phyloP scores from a whole-genome alignment of 768 basidiomycete genomes.

The Leucocoprinus sp. region DNA sequence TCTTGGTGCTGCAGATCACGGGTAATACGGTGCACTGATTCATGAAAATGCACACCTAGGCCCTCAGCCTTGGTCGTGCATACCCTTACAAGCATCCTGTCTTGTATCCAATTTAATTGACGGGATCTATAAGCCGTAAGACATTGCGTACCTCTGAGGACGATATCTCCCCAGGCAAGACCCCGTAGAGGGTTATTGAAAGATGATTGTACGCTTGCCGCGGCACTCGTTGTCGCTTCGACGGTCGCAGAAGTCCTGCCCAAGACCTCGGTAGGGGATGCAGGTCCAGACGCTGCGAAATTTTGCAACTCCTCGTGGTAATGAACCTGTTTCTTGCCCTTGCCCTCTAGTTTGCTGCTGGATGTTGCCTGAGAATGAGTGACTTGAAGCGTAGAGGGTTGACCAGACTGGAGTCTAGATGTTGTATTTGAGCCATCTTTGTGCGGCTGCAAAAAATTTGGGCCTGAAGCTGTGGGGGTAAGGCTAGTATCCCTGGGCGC shows the following conservation, averaged over 20 bases:
- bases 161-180: conserved; percentile 39
- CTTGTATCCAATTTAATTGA: conserved; percentile 32
- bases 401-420: conserved; percentile 7
- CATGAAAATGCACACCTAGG: conserved; percentile 51
- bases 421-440: neutral
- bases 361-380: neutral
- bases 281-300: conserved; percentile 23
- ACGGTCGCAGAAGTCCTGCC: conserved; percentile 48
- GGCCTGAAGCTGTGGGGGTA: conserved; percentile 15
- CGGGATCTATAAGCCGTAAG: conserved; percentile 2
- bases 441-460: conserved; percentile 10
- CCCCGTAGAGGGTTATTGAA: conserved; percentile 17
- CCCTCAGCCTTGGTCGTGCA: conserved; percentile 51
- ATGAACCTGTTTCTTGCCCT: conserved; percentile 29
- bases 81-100: conserved; percentile 83
- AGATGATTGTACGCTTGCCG: conserved; percentile 32
- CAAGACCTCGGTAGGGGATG: conserved; percentile 59
- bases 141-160: conserved; percentile 61
- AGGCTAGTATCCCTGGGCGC: neutral
- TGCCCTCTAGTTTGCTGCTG: conserved; percentile 9
- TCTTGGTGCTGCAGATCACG: conserved; percentile 53
- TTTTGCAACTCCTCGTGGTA: conserved; percentile 24
- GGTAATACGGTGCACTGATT: conserved; percentile 55
- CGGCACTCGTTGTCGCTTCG: conserved; percentile 59
- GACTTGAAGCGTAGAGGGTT: neutral